These are phyloP conservation scores for Myriosclerotinia scirpicola DNA, from an alignment of 2,329 filamentous ascomycete species.

Conservation along the genomic window DNA sequence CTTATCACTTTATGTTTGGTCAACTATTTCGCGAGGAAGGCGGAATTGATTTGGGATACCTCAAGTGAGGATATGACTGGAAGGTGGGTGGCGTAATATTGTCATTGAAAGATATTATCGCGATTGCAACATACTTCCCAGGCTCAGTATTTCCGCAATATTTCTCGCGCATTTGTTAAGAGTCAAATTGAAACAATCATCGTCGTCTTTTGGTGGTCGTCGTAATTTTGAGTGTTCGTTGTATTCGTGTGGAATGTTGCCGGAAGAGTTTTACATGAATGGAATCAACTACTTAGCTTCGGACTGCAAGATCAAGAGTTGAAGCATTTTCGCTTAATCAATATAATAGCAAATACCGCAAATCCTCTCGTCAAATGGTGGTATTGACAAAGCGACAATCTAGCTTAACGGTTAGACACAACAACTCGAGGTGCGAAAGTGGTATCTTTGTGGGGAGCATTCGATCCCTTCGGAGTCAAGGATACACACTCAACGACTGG, in stretches of 20 bases:
- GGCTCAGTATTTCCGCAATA: not conserved
- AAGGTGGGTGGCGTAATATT: not conserved
- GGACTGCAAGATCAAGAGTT: not conserved
- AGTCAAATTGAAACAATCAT: not conserved
- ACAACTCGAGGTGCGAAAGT: conserved; percentile 7
- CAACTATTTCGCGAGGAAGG: not conserved
- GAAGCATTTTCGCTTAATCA: not conserved
- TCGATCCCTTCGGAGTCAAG: conserved; percentile 9
- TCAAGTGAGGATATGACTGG: conserved; percentile 1
- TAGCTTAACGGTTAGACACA: not conserved
- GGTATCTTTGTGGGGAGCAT: conserved; percentile 15
- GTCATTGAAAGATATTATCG: not conserved
- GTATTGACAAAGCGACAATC: conserved; percentile 10
- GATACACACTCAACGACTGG: not conserved
- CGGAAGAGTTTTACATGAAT: not conserved
- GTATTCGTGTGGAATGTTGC: not conserved
- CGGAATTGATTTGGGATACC: not conserved
- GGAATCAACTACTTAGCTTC: not conserved
- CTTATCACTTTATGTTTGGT: not conserved
- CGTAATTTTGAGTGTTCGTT: not conserved
- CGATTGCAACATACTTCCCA: not conserved
- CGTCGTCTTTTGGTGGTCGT: not conserved
- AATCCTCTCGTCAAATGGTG: not conserved
- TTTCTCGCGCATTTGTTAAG: not conserved
- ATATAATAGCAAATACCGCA: not conserved